Base-by-base conservation (phyloP, 495 filamentous ascomycete species). In the Podospora fimiseda region DNA sequence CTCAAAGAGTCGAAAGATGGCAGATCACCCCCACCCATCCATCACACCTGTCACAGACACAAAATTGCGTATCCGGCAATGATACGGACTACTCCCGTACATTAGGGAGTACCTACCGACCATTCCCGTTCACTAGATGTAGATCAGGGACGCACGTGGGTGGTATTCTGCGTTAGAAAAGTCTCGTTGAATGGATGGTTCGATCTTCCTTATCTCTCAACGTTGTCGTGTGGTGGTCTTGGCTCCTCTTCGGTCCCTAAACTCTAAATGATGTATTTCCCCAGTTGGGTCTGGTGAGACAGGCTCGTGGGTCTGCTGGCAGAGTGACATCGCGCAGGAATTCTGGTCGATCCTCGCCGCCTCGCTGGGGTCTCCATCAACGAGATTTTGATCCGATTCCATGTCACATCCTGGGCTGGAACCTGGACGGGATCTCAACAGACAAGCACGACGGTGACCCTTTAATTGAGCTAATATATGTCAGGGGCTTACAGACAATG, bases 381-480 rank as follows among this genome's bases (percentile, higher is more conserved):
- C 39, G 16, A 18, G 4, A n/a, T 14, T 50, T 51, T 54, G 46
- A 52, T 45, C 47, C 47, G 60, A 60, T 66, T 53, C 53, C 57
- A 59, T 43, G 57, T 57, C 58, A 46, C 47, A 60, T 63, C 51
- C 58, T 53, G 33, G 57, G 45, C 55, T 22, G 44, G 46, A 20
- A 39, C 22, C 54, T 48, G 11, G 27, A 33, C 23, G 15, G n/a
- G 23, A 33, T 24, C 11, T 15, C 44, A 27, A 47, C 42, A 30
- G 50, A 13, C 9, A 45, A 52, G 48, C 46, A 46, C 51, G 16
- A 38, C 33, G 33, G 42, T 43, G 45, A 48, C 50, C 47, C 50
- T 61, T 60, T 61, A 57, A 61, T 63, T 63, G 58, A 40, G 38
- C 52, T 45, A 56, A 55, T 63, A 66, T 63, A 55, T 55, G 43